Evolutionary conservation across 768 basidiomycete species (phyloP).

Genomic region (Hebeloma cylindrosporum): DNA sequence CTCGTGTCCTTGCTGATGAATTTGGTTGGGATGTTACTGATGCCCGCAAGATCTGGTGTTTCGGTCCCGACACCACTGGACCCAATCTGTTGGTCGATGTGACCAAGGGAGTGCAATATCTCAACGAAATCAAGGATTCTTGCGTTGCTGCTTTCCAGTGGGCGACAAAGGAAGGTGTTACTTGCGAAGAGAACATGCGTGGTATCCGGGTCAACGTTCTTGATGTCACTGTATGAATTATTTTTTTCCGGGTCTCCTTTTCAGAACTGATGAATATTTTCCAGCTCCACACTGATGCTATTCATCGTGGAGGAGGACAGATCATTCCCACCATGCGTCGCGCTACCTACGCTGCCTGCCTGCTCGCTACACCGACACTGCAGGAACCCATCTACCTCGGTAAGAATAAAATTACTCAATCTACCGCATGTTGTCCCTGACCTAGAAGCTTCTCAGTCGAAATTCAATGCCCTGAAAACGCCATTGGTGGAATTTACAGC

Average conservation of each 20-base stretch:
- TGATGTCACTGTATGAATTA: slow-evolving; percentile 80
- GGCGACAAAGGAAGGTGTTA: slow-evolving; percentile 98
- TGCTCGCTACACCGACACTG: slow-evolving; percentile 87
- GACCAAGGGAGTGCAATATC: slow-evolving; percentile 98
- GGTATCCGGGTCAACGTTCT: slow-evolving; percentile 94
- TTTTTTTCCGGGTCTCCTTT: background rate
- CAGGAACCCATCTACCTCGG: slow-evolving; percentile 97
- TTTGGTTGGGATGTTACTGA: slow-evolving; percentile 99
- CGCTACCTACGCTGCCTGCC: slow-evolving; percentile 92
- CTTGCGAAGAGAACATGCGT: slow-evolving; percentile 98
- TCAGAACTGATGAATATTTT: slow-evolving; percentile 9
- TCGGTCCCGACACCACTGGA: slow-evolving; percentile 97
- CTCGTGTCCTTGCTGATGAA: slow-evolving; percentile 94
- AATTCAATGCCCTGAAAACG: slow-evolving; percentile 96
- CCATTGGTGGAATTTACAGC: slow-evolving; percentile 96
- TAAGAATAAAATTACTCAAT: slow-evolving; percentile 40
- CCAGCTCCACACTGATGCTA: slow-evolving; percentile 96
- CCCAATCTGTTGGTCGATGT: slow-evolving; percentile 96
- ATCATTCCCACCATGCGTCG: slow-evolving; percentile 97
- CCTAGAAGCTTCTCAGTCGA: slow-evolving; percentile 58
- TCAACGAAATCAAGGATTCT: slow-evolving; percentile 99
- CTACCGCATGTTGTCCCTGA: background rate
- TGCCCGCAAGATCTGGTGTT: slow-evolving; percentile 99
- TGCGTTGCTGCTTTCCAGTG: slow-evolving; percentile 99
- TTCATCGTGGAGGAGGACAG: slow-evolving; percentile 99